Evolutionary conservation across 2,329 filamentous ascomycete genomes (phyloP).

Genomic region (Neophaeococcomyces aloes): DNA sequence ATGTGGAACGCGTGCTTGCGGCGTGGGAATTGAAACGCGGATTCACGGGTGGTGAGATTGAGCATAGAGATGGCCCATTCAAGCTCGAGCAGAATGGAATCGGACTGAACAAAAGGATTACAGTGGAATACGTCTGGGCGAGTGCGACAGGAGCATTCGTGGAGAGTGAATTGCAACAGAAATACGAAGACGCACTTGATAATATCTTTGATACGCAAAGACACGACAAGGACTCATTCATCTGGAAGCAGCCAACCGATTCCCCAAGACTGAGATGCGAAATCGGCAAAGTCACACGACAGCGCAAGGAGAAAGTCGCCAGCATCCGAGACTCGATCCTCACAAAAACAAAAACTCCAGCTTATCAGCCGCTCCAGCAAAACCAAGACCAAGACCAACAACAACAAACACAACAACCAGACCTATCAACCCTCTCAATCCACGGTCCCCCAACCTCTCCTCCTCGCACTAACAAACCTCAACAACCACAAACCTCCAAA

Average conservation of each 20-base stretch:
- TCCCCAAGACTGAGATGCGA: constrained; percentile 27
- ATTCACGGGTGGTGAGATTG: constrained; percentile 4
- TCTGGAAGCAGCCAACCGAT: constrained; percentile 25
- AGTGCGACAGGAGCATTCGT: constrained; percentile 24
- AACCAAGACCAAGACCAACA: constrained; percentile 4
- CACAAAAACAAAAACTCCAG: not conserved
- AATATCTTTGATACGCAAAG: constrained; percentile 31
- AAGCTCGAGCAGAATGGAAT: constrained; percentile 33
- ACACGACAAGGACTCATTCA: constrained; percentile 26
- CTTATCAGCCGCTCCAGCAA: not conserved
- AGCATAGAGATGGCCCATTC: constrained; percentile 25
- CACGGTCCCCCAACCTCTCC: constrained; percentile 20
- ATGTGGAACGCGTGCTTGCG: constrained; percentile 57
- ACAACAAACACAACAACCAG: constrained; percentile 9
- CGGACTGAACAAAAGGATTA: constrained; percentile 21
- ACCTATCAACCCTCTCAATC: constrained; percentile 10
- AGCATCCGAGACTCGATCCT: constrained; percentile 16
- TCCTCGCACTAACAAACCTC: constrained; percentile 24
- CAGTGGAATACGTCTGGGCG: constrained; percentile 15
- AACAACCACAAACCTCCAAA: constrained; percentile 31
- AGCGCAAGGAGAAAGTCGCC: constrained; percentile 15
- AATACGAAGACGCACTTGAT: constrained; percentile 41
- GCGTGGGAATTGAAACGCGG: constrained; percentile 38
- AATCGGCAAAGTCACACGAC: constrained; percentile 17
- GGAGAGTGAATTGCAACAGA: constrained; percentile 38